Evolutionary conservation across 257 asterid genomes (phyloP), one percentile per base, ranked within the genome.

Genomic region (Ophiorrhiza pumila): DNA sequence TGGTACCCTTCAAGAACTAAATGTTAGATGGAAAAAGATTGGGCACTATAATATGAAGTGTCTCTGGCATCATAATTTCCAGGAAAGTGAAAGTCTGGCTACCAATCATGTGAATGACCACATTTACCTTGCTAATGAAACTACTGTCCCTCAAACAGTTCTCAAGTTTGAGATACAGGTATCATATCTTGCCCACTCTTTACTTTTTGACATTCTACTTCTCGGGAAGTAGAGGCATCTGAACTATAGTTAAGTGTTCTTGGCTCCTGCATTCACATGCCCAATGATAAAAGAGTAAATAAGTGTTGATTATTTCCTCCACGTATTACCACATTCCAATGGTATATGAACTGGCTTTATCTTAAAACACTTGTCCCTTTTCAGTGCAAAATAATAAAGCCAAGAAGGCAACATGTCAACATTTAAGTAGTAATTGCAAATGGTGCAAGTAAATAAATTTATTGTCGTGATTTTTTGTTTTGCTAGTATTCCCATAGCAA

Each of bases 101-200:
- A 68, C 50, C 72, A 80, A 81, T 72, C 88, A 77, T 77, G 67
- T 78, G 55, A 80, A 76, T 32, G 87, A 67, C 65, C 80, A 82
- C 81, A 85, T 84, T 72, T 80, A 80, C 68, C 62, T 71, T 73
- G 82, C 80, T 56, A 81, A 82, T 64, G 81, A 73, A 62, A 77
- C 88, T 57, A 34, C 86, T 64, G 31, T 45, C 47, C 81, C 84
- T n/a, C 93, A 70, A 73, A 71, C 73, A 66, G 81, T 77, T 6
- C 88, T 95, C 79, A 95, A 91, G 89, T 94, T 94, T 70, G 99
- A 94, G 86, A 79, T 95, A 79, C 99, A 94, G 98, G 98, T 90
- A 86, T 22, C 45, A 42, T 60, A 61, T 58, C 43, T 65, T 10
- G 74, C 9, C n/a, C 27, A 18, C 31, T 73, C 35, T 52, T 39